Base-by-base conservation (phyloP, 202 grass and related monocot genomes). In the Setaria viridis region DNA sequence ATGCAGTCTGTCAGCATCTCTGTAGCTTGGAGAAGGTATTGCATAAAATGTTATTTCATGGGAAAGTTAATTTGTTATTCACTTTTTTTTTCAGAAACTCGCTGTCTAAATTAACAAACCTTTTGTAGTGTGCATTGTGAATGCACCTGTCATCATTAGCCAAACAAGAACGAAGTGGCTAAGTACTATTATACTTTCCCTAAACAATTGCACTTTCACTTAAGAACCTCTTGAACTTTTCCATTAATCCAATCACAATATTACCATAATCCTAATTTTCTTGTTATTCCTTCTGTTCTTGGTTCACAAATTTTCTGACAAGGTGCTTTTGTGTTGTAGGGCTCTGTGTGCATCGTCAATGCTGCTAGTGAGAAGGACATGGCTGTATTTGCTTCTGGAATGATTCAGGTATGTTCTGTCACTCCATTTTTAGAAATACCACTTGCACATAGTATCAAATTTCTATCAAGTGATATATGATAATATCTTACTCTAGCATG, bases 341-440 rank as follows among this genome's bases (percentile, higher is more conserved):
- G 95, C 74, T 94, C 95, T 82, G 86, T 94, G 43, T 95, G 95
- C 82, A 89, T 98, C 49, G 79, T 98, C 77, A 98, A 98, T 85
- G 93, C 93, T 84, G 90, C 93, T 73, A 92, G 93, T 88, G 95
- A 98, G 67, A 93, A 82, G 72, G 95, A 98, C 75, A 89, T 98
- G 86, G 70, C 90, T n/a, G 93, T 98, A 50, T 95, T 98, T 86
- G 88, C 96, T 91, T 87, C 93, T 86, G 93, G 96, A 87, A 98
- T 98, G 96, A 95, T 95, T 72, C 88, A 95, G 89, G 96, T 48
- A 92, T 80, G 78, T 55, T 84, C 80, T 67, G 33, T 82, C 74
- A 5, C 60, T 74, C 41, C 60, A 69, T 85, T 70, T 70, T 12
- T 54, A 33, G 12, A 15, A 74, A 45, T 68, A 89, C 69, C 57